Base-by-base conservation (phyloP, 345 rosid genomes). In the Sisymbrium irio region DNA sequence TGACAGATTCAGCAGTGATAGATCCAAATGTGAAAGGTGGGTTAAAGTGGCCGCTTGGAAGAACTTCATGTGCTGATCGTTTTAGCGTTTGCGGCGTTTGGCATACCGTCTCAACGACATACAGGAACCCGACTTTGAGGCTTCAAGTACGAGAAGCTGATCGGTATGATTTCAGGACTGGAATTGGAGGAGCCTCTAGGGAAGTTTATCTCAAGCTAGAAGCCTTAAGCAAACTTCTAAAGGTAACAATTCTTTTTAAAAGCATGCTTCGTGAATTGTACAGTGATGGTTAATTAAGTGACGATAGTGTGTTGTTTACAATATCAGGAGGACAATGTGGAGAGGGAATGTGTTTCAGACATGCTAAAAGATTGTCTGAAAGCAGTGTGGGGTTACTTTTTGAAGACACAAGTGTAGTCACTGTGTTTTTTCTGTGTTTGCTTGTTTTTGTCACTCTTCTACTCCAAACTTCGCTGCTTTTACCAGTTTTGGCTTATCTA, bases 21-120 rank as follows among this genome's bases (percentile, higher is more conserved):
- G 90, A 88, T 80, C 77, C 83, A 14, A 78, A 64, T 47, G 84
- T 76, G 70, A 86, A 85, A 73, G 96, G 91, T 32, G 92, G 97
- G n/a, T 58, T 89, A 69, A 85, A 77, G 65, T 88, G 92, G 96
- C 80, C 85, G 3, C 45, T 81, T 19, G 86, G 83, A 41, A 78
- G 77, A 83, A 57, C 67, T 35, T 66, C 78, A 7, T 79, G 80
- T 20, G 83, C 66, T 9, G 74, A 80, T 46, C 69, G 85, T 72
- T 84, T 36, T 54, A 47, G 61, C 6, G 86, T 89, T 27, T 37
- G 81, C 39, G 88, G 83, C 4, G 83, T 81, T 19, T 82, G 85
- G 87, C 91, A 83, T 70, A 83, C 85, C 1, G 14, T 51, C 11
- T 17, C 72, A 7, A 82, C 68, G 66, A 19, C 71, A 57, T 87